A percentile compares a stretch with the other conserved stretches of the same genome.
Evolutionary conservation across 805 yeast species (phyloP).

Genomic region (Cyberlindnera meyerae): DNA sequence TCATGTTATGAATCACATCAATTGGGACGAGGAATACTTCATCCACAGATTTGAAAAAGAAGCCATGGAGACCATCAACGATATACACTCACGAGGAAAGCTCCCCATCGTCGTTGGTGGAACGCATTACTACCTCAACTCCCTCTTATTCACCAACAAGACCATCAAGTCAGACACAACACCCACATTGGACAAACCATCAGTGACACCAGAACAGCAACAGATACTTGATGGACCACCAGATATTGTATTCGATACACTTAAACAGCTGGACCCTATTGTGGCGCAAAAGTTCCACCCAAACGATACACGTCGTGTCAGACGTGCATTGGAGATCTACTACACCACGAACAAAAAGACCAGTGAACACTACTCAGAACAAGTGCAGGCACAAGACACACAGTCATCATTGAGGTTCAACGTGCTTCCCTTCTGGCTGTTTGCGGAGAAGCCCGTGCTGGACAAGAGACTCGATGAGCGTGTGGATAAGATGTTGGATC

Average conservation of each 20-base stretch:
- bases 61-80: conserved; percentile 56
- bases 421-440: conserved; percentile 78
- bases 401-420: conserved; percentile 50
- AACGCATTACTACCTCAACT: conserved; percentile 88
- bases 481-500: conserved; percentile 76
- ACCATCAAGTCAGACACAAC: conserved; percentile 40
- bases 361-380: conserved; percentile 65
- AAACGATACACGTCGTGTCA: conserved; percentile 72
- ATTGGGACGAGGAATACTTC: conserved; percentile 76
- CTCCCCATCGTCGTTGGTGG: conserved; percentile 92
- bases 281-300: conserved; percentile 87
- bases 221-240: conserved; percentile 52
- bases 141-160: conserved; percentile 65
- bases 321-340: conserved; percentile 77
- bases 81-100: conserved; percentile 62
- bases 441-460: conserved; percentile 54
- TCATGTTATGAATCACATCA: conserved; percentile 81
- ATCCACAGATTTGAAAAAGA: conserved; percentile 75
- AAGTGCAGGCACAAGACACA: conserved; percentile 38
- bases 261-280: conserved; percentile 58
- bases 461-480: conserved; percentile 64
- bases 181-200: conserved; percentile 2
- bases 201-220: conserved; percentile 30
- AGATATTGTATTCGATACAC: conserved; percentile 41
- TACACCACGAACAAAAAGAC: conserved; percentile 62